Percentiles rank a stretch among this genome's conserved stretches.
Conservation (phyloP, 1,284 basidiomycete genomes). For the Fomitopsis betulina region DNA sequence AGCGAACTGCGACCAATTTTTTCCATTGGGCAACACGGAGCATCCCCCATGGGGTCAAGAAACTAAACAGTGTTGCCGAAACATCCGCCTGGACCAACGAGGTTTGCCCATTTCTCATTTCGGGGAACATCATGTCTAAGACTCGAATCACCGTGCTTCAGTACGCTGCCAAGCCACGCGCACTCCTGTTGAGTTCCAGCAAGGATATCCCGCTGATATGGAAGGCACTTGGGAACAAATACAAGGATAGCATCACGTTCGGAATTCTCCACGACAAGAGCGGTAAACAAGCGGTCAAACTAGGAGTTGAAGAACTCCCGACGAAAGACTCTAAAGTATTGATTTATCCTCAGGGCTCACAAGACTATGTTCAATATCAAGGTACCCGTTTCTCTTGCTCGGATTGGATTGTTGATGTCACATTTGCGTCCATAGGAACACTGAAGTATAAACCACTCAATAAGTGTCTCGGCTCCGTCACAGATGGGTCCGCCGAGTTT, state of each 20-base stretch:
- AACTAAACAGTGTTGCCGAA: conserved; percentile 57
- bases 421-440: conserved; percentile 37
- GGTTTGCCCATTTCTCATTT: conserved; percentile 31
- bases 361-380: conserved; percentile 50
- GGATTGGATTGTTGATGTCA: too few species aligned
- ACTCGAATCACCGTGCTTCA: conserved; percentile 19
- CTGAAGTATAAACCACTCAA: conserved; percentile 62
- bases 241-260: conserved; percentile 61
- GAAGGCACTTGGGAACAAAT: conserved; percentile 80
- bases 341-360: conserved; percentile 57
- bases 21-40: conserved; percentile 75
- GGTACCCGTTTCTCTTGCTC: conserved; percentile 34
- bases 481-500: conserved; percentile 61
- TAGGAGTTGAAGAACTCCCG: conserved; percentile 51
- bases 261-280: conserved; percentile 67
- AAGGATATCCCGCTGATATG: conserved; percentile 81
- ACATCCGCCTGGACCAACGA: conserved; percentile 58
- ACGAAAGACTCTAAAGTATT: conserved; percentile 61
- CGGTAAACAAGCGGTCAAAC: conserved; percentile 48
- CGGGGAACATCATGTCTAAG: background rate
- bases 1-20: conserved; percentile 71
- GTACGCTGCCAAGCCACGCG: conserved; percentile 56
- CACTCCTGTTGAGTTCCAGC: conserved; percentile 71
- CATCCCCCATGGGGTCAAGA: conserved; percentile 66
- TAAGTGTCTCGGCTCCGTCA: conserved; percentile 63